Evolutionary conservation across 1,284 basidiomycete genomes (phyloP).

Genomic region (Fomitopsis palustris): DNA sequence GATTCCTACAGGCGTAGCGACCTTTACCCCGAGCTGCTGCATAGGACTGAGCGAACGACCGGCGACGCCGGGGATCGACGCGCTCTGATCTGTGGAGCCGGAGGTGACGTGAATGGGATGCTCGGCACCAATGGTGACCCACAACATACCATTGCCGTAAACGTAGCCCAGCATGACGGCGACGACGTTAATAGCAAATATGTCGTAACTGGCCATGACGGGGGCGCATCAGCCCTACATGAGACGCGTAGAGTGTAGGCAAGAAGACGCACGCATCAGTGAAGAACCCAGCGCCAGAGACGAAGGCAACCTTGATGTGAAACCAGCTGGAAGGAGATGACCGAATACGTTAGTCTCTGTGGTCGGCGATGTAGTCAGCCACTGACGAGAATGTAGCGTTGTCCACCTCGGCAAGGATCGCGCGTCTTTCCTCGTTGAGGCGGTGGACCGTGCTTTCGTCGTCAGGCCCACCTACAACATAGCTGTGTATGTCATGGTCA

Average conservation of each 20-base stretch:
- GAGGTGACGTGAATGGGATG: background rate
- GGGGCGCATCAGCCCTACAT: background rate
- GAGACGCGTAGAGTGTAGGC: background rate
- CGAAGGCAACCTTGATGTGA: conserved; percentile 68
- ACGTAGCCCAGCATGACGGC: conserved; percentile 76
- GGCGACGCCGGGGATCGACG: conserved; percentile 11
- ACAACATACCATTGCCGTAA: conserved; percentile 43
- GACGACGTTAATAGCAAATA: conserved; percentile 76
- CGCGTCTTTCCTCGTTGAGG: conserved; percentile 20
- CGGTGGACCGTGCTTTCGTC: background rate
- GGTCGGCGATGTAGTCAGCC: background rate
- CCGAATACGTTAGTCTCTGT: background rate
- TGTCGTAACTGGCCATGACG: conserved; percentile 49
- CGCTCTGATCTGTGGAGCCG: background rate
- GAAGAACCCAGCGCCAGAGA: conserved; percentile 82
- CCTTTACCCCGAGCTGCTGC: conserved; percentile 66
- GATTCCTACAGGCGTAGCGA: conserved; percentile 51
- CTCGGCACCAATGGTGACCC: background rate
- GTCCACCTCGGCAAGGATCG: conserved; percentile 54
- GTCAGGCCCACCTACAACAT: background rate
- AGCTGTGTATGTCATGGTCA: background rate
- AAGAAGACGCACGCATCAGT: conserved; percentile 58
- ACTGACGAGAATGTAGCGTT: conserved; percentile 46
- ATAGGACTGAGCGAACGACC: conserved; percentile 37
- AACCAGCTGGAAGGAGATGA: conserved; percentile 28